These are phyloP conservation scores for Peronosclerospora sorghi DNA, from an alignment of 352 stramenopile species.

Conservation along the genomic window DNA sequence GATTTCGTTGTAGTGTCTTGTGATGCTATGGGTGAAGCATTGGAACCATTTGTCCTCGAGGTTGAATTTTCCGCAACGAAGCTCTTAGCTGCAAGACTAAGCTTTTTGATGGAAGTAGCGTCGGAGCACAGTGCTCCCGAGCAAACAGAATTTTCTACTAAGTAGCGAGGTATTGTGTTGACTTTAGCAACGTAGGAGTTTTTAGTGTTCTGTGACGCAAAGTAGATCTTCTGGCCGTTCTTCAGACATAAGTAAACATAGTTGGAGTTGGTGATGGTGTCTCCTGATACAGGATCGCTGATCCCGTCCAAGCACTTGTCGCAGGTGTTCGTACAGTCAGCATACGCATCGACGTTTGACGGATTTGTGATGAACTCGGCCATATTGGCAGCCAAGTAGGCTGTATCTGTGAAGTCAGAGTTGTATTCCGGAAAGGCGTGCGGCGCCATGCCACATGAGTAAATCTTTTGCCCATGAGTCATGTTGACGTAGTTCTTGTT, in stretches of 20 bases:
- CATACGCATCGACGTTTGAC: constrained; percentile 28
- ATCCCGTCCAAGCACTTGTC: constrained; percentile 38
- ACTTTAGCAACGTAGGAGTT: constrained; percentile 51
- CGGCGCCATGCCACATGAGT: constrained; percentile 66
- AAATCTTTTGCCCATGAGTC: constrained; percentile 51
- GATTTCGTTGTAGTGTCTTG: constrained; percentile 14
- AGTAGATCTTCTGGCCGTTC: constrained; percentile 82
- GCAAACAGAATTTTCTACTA: constrained; percentile 50
- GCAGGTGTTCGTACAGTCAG: constrained; percentile 28
- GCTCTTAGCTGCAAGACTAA: constrained; percentile 35
- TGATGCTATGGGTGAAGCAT: constrained; percentile 6
- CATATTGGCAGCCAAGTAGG: constrained; percentile 70
- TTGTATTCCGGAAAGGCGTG: constrained; percentile 31
- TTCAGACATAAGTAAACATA: constrained; percentile 61
- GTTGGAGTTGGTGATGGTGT: constrained; percentile 37
- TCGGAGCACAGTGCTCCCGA: constrained; percentile 42
- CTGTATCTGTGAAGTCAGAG: constrained; percentile 53
- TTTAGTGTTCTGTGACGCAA: constrained; percentile 55
- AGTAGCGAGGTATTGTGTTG: constrained; percentile 34
- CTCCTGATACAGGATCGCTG: constrained; percentile 56
- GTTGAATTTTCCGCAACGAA: constrained; percentile 21
- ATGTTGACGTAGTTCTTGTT: constrained; percentile 56
- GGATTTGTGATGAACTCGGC: constrained; percentile 34
- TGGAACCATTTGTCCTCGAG: constrained; percentile 11
- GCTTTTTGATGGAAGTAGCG: constrained; percentile 38